These are phyloP conservation scores for Corchorus capsularis DNA, from an alignment of 345 rosid species.

Conservation along the genomic window DNA sequence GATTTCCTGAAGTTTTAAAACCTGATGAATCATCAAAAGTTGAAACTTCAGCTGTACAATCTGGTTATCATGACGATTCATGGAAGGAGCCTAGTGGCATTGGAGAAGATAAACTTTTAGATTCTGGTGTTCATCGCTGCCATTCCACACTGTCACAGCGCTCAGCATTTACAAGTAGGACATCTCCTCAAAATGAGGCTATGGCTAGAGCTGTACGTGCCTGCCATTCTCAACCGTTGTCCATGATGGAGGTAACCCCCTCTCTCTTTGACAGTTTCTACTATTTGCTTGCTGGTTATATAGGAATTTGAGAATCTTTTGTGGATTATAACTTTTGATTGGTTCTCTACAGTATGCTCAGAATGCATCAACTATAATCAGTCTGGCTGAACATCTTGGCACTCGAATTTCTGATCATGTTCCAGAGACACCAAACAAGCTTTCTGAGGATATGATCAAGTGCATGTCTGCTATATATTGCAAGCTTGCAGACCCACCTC, in stretches of 20 bases:
- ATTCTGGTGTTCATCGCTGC: slow-evolving; percentile 70
- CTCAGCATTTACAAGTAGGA: slow-evolving; percentile 50
- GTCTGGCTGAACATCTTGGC: slow-evolving; percentile 96
- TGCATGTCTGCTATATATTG: slow-evolving; percentile 87
- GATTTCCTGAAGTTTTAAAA: slow-evolving; percentile 42
- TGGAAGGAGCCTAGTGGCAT: slow-evolving; percentile 35
- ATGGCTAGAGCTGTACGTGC: slow-evolving; percentile 59
- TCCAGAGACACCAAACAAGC: slow-evolving; percentile 85
- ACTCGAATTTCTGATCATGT: slow-evolving; percentile 86
- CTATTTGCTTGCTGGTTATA: slow-evolving; percentile 4
- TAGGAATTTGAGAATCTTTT: neutral
- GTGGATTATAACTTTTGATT: slow-evolving; percentile 18
- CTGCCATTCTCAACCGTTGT: slow-evolving; percentile 83
- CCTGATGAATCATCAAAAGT: slow-evolving; percentile 42
- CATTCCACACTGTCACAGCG: slow-evolving; percentile 80
- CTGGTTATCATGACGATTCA: slow-evolving; percentile 39
- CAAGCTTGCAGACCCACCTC: slow-evolving; percentile 92
- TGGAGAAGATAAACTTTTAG: slow-evolving; percentile 47
- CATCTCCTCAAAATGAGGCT: slow-evolving; percentile 58
- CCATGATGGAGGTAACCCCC: slow-evolving; percentile 67
- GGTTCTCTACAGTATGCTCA: slow-evolving; percentile 63
- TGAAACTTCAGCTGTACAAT: slow-evolving; percentile 41
- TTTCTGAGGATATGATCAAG: slow-evolving; percentile 95
- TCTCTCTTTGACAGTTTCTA: neutral
- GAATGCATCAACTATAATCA: slow-evolving; percentile 67